Evolutionary conservation across 495 filamentous ascomycete species (phyloP).

Genomic region (Tricharina praecox): DNA sequence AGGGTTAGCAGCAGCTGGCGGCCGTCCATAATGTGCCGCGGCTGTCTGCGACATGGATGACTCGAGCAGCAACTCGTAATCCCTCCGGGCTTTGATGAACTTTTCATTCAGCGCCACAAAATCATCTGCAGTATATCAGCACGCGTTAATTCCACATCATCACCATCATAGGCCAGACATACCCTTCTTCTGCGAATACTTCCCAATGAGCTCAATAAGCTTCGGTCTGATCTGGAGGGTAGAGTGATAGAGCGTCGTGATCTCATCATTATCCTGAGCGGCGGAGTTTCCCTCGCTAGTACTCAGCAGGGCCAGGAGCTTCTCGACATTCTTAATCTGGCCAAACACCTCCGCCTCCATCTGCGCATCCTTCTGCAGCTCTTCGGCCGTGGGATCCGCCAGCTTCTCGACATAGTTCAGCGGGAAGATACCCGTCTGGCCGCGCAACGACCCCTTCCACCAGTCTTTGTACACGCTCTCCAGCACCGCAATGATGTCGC

Average conservation of each 20-base stretch:
- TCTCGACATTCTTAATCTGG: constrained; percentile 97
- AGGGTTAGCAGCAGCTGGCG: constrained; percentile 35
- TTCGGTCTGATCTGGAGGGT: constrained; percentile 90
- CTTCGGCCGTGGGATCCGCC: constrained; percentile 81
- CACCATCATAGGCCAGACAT: constrained; percentile 18
- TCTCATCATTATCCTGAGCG: constrained; percentile 80
- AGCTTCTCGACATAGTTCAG: constrained; percentile 98
- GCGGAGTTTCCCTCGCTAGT: constrained; percentile 80
- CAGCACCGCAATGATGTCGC: constrained; percentile 89
- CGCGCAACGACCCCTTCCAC: constrained; percentile 92
- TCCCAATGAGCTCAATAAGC: constrained; percentile 93
- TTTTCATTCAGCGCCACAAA: constrained; percentile 97
- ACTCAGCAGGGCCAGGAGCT: constrained; percentile 80
- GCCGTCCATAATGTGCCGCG: constrained; percentile 55
- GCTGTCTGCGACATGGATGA: constrained; percentile 81
- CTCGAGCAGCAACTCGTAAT: constrained; percentile 91
- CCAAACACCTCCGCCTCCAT: constrained; percentile 97
- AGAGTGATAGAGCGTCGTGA: constrained; percentile 81
- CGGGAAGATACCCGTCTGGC: constrained; percentile 93
- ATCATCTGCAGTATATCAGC: constrained; percentile 52
- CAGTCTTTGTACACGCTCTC: constrained; percentile 98
- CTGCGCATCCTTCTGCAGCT: constrained; percentile 85
- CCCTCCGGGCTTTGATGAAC: constrained; percentile 93
- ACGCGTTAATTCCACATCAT: no score
- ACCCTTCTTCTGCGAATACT: constrained; percentile 99